These are phyloP conservation scores for Lojkania enalia DNA, from an alignment of 2,329 filamentous ascomycete genomes.

Conservation along the genomic window DNA sequence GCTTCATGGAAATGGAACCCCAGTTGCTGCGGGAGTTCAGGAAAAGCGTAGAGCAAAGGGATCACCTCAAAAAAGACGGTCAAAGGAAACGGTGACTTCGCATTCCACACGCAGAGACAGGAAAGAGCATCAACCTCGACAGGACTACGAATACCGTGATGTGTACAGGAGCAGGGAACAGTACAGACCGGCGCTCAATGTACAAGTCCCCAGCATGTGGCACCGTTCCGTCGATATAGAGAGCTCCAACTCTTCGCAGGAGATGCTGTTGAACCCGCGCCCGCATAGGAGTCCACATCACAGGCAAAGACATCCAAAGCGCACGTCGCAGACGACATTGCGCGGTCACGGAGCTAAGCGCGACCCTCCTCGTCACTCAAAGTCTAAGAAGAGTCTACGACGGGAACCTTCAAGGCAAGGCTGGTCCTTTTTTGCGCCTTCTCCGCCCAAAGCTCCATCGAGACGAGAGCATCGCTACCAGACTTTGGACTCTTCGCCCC, in stretches of 20 bases:
- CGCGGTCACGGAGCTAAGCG: conserved; percentile 43
- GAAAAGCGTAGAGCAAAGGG: conserved; percentile 40
- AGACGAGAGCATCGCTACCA: conserved; percentile 25
- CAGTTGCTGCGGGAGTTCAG: conserved; percentile 26
- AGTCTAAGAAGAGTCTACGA: conserved; percentile 33
- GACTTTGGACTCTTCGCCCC: conserved; percentile 32
- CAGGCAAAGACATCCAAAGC: conserved; percentile 38
- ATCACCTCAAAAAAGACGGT: conserved; percentile 27
- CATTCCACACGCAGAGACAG: conserved; percentile 30
- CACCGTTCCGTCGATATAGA: conserved; percentile 29
- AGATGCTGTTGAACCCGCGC: conserved; percentile 42
- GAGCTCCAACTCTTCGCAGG: conserved; percentile 36
- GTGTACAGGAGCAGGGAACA: conserved; percentile 22
- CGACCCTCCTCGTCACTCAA: conserved; percentile 36
- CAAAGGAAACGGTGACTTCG: conserved; percentile 26
- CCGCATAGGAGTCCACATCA: conserved; percentile 38
- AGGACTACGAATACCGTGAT: conserved; percentile 15
- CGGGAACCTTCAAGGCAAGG: conserved; percentile 26
- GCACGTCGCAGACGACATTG: conserved; percentile 38
- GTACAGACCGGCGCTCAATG: conserved; percentile 26
- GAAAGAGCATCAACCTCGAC: conserved; percentile 24
- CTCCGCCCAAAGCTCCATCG: conserved; percentile 33
- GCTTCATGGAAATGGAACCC: conserved; percentile 28
- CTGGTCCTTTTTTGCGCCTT: conserved; percentile 37
- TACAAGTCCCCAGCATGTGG: conserved; percentile 35